Evolutionary conservation across 176 grass and related monocot genomes (phyloP).

Genomic region (Phragmites australis): DNA sequence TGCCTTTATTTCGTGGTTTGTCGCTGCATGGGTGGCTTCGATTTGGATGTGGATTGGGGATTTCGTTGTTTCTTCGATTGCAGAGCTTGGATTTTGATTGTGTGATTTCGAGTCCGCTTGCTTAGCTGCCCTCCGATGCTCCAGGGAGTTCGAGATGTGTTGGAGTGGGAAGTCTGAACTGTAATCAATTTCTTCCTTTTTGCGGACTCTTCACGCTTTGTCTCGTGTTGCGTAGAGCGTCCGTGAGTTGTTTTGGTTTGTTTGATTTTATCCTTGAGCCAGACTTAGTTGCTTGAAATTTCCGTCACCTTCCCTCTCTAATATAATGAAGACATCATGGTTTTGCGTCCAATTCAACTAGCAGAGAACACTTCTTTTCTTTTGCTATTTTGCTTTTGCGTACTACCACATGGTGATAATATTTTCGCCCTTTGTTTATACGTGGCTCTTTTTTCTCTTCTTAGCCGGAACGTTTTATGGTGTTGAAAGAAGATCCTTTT

Average conservation of each 20-base stretch:
- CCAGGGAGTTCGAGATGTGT: neutral
- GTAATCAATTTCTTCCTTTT: neutral
- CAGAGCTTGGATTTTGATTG: neutral
- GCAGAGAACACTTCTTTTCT: neutral
- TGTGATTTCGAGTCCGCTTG: conserved; percentile 23
- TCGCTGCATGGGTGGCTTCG: neutral
- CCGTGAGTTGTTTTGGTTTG: conserved; percentile 8
- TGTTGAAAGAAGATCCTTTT: conserved; percentile 8
- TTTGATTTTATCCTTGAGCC: neutral
- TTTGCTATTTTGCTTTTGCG: neutral
- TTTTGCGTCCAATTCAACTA: neutral
- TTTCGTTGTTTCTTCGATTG: neutral
- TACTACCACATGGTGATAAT: neutral
- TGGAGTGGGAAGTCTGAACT: conserved; percentile 14
- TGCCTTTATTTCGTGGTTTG: neutral
- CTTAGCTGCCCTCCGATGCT: neutral
- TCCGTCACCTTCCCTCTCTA: neutral
- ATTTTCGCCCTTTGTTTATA: conserved; percentile 9
- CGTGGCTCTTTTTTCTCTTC: neutral
- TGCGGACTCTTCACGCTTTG: conserved; percentile 43
- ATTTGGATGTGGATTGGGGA: neutral
- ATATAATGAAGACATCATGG: neutral
- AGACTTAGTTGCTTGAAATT: conserved; percentile 26
- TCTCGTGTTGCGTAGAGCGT: conserved; percentile 37
- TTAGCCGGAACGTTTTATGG: conserved; percentile 6